Base-by-base conservation (phyloP, 2,329 filamentous ascomycete genomes). In the Trichothecium roseum region DNA sequence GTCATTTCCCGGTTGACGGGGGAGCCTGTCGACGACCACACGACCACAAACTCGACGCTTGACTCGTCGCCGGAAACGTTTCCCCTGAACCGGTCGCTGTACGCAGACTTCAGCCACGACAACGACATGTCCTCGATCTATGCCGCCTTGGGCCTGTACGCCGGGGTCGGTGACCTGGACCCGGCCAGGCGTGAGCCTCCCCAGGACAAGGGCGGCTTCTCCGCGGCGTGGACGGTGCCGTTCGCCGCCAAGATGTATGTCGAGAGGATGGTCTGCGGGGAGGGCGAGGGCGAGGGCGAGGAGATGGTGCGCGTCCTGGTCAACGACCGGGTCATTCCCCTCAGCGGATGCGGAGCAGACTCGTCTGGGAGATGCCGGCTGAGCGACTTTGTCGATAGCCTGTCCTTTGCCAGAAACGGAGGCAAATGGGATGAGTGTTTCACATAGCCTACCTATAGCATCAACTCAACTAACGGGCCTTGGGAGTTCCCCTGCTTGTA, bases 51-150 rank as follows among this genome's bases (percentile, higher is more conserved):
- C 56, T 64, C 62, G 26, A 94, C 87, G 0, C 68, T 94, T 0
- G 84, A 93, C 53, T 61, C 62, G 5, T 66, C 76, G 39, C 60
- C 70, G 1, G 52, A 57, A 6, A 88, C 83, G 0, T 95, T 94
- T 49, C 87, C 88, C 0, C 62, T 94, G 0, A 68, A 71, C 41
- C 58, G 63, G 30, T 61, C 60, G 9, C 60, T 94, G 2, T 95
- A 93, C 50, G 87, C 85, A 0, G 88, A 95, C 57, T 94, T 95
- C 52, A 84, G 79, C 42, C 88, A 95, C 57, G 88, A 95, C 58
- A 94, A 93, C 55, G 78, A 82, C 51, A 86, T 95, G 77, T 75
- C 74, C 20, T 71, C 72, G 7, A 75, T 93, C 6, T 83, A 83
- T 51, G 77, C 76, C 5, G 85, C 86, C 0, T 52, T 95, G 43